A percentile compares a stretch with the other conserved stretches of the same genome.
Evolutionary conservation across 805 yeast species (phyloP).

Genomic region (Hanseniaspora vineae): DNA sequence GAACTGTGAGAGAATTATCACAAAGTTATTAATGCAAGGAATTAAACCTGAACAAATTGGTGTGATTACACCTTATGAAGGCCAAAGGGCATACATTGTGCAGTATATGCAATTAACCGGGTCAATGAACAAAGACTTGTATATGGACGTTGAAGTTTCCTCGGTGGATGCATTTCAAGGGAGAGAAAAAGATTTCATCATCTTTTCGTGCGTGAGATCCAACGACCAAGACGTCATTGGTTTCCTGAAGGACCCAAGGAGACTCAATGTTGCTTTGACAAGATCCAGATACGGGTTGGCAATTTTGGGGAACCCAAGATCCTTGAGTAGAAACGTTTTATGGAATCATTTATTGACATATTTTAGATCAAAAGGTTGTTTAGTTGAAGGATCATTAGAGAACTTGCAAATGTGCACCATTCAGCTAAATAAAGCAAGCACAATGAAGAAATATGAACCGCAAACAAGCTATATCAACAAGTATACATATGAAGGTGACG

Average conservation of each 20-base stretch:
- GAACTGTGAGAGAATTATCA: slow-evolving; percentile 70
- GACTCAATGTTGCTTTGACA: slow-evolving; percentile 95
- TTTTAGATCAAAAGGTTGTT: slow-evolving; percentile 71
- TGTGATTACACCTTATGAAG: slow-evolving; percentile 89
- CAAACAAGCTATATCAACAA: slow-evolving; percentile 2
- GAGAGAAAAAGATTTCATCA: slow-evolving; percentile 88
- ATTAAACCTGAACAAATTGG: slow-evolving; percentile 75
- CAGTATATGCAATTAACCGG: slow-evolving; percentile 70
- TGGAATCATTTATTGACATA: slow-evolving; percentile 74
- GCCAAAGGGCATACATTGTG: slow-evolving; percentile 72
- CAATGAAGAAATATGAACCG: background rate
- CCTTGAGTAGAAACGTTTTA: slow-evolving; percentile 52
- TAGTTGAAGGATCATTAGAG: slow-evolving; percentile 82
- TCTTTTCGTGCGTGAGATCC: slow-evolving; percentile 94
- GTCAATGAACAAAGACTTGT: slow-evolving; percentile 48
- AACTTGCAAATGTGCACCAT: slow-evolving; percentile 62
- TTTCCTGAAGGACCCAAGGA: slow-evolving; percentile 77
- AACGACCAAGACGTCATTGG: slow-evolving; percentile 54
- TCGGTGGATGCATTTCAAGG: slow-evolving; percentile 98
- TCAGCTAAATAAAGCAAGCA: slow-evolving; percentile 28
- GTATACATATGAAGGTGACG: slow-evolving; percentile 1
- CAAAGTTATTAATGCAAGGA: slow-evolving; percentile 64
- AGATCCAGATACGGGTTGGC: slow-evolving; percentile 74
- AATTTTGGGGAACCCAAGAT: slow-evolving; percentile 73
- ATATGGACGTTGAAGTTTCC: slow-evolving; percentile 70